phyloP scores from a whole-genome alignment of 768 basidiomycete species.

The Tulasnella sp. region DNA sequence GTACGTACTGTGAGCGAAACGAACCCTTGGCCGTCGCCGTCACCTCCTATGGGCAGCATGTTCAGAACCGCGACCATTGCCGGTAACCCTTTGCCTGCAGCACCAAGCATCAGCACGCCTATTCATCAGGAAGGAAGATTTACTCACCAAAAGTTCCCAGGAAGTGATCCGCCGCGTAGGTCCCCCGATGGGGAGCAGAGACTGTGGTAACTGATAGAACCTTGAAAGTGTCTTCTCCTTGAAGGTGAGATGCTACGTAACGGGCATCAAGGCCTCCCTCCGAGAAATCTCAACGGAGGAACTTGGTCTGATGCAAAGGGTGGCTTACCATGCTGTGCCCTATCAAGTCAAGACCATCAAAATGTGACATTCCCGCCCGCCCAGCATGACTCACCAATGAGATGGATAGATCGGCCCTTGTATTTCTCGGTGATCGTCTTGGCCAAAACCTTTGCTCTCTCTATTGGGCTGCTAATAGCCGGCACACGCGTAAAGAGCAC shows the following conservation, averaged over 20 bases:
- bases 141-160: slow-evolving; percentile 66
- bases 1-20: slow-evolving; percentile 68
- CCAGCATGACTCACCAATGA: slow-evolving; percentile 60
- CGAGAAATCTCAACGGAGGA: slow-evolving; percentile 26
- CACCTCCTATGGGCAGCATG: slow-evolving; percentile 77
- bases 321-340: slow-evolving; percentile 75
- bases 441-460: slow-evolving; percentile 88
- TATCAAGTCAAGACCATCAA: slow-evolving; percentile 38
- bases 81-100: slow-evolving; percentile 47
- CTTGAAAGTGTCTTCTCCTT: slow-evolving; percentile 56
- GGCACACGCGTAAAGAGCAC: slow-evolving; percentile 94
- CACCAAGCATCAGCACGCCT: slow-evolving; percentile 45
- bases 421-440: slow-evolving; percentile 77
- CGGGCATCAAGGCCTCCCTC: slow-evolving; percentile 95
- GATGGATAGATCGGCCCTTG: slow-evolving; percentile 81
- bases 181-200: slow-evolving; percentile 92
- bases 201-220: slow-evolving; percentile 92
- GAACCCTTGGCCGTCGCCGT: slow-evolving; percentile 94
- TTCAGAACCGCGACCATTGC: slow-evolving; percentile 58
- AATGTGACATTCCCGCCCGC: slow-evolving; percentile 40
- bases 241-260: slow-evolving; percentile 82
- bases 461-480: slow-evolving; percentile 83
- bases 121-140: slow-evolving; percentile 38
- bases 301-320: background rate
- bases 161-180: slow-evolving; percentile 91